A percentile compares a stretch with the other conserved stretches of the same genome.
Evolutionary conservation across 345 rosid species (phyloP).

Genomic region (Linum tenue): DNA sequence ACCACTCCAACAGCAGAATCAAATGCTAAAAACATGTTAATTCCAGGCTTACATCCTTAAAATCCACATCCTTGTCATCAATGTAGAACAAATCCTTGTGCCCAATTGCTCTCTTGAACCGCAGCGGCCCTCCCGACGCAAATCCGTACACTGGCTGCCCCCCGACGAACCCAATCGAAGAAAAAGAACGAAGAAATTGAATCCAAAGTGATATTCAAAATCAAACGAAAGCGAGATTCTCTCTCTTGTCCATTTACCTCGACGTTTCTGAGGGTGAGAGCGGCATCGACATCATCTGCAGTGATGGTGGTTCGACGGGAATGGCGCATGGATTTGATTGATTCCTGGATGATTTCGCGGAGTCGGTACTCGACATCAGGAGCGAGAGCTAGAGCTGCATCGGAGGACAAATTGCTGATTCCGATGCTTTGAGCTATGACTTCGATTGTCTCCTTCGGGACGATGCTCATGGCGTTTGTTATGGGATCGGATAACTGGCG

Average conservation of each 20-base stretch:
- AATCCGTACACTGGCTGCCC: slow-evolving; percentile 80
- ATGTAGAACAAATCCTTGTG: slow-evolving; percentile 79
- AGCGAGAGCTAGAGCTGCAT: slow-evolving; percentile 80
- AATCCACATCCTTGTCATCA: slow-evolving; percentile 87
- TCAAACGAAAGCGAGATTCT: background rate
- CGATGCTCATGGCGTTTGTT: slow-evolving; percentile 53
- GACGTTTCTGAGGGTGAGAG: slow-evolving; percentile 69
- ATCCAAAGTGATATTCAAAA: background rate
- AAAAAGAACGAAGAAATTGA: background rate
- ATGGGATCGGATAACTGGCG: background rate
- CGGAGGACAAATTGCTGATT: slow-evolving; percentile 51
- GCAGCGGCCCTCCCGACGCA: slow-evolving; percentile 66
- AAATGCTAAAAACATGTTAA: slow-evolving; percentile 5
- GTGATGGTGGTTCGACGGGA: slow-evolving; percentile 71
- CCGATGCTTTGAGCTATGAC: slow-evolving; percentile 88
- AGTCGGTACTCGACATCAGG: slow-evolving; percentile 89
- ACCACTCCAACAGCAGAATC: no score
- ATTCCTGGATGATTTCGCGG: slow-evolving; percentile 95
- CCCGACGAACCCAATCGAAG: background rate
- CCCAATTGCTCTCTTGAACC: slow-evolving; percentile 83
- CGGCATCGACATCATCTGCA: slow-evolving; percentile 71
- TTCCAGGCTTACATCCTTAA: slow-evolving; percentile 69
- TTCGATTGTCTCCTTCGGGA: slow-evolving; percentile 78
- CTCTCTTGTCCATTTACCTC: slow-evolving; percentile 40
- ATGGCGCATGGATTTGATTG: slow-evolving; percentile 93